These are phyloP conservation scores for Truncatella angustata DNA, from an alignment of 2,329 filamentous ascomycete species.

Conservation along the genomic window DNA sequence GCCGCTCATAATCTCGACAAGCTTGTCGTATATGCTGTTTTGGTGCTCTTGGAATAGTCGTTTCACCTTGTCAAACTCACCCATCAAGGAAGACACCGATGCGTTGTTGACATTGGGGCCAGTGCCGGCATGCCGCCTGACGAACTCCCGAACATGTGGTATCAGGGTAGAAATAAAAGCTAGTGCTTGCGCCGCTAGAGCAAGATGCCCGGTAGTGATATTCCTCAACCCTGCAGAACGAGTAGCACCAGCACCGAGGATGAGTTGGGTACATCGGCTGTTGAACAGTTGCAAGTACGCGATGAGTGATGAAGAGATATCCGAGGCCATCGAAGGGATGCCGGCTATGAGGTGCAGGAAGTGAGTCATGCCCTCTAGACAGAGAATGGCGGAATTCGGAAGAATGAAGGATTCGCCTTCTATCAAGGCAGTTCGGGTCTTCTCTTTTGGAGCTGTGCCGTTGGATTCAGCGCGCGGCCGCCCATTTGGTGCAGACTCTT, in stretches of 20 bases:
- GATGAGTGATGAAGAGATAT: constrained; percentile 75
- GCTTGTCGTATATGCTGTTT: constrained; percentile 84
- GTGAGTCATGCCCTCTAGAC: constrained; percentile 76
- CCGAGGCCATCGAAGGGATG: constrained; percentile 85
- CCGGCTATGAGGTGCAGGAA: constrained; percentile 81
- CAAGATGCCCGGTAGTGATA: constrained; percentile 93
- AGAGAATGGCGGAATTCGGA: constrained; percentile 77
- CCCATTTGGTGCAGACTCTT: constrained; percentile 31
- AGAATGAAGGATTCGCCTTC: constrained; percentile 85
- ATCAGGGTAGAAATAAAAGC: constrained; percentile 85
- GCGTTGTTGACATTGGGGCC: constrained; percentile 38
- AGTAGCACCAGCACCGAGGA: constrained; percentile 90
- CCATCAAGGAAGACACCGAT: constrained; percentile 60
- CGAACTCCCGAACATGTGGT: constrained; percentile 87
- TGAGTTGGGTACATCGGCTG: constrained; percentile 92
- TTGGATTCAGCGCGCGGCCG: constrained; percentile 42
- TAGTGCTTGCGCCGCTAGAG: constrained; percentile 84
- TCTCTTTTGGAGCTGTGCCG: constrained; percentile 53
- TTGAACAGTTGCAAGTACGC: constrained; percentile 93
- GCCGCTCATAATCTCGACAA: constrained; percentile 87
- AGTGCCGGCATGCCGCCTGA: constrained; percentile 68
- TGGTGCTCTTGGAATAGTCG: constrained; percentile 86
- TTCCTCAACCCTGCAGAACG: constrained; percentile 87
- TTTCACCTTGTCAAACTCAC: constrained; percentile 85
- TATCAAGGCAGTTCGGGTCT: constrained; percentile 70